Conservation (phyloP, 257 asterid species). For the Solanum bukasovii region DNA sequence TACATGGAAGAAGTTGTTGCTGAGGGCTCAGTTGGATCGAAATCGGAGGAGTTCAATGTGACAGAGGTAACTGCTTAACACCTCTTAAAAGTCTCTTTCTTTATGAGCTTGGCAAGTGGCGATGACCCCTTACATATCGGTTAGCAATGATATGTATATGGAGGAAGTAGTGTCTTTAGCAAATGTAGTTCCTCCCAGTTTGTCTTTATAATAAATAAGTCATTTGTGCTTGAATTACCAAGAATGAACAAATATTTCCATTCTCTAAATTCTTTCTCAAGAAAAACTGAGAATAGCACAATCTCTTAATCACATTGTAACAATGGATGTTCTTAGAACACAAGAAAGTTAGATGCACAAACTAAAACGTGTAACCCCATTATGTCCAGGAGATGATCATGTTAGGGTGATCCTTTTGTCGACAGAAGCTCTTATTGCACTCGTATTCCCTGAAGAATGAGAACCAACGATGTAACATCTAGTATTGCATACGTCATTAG, state of each 20-base stretch:
- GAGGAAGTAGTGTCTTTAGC: background rate
- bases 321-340: background rate
- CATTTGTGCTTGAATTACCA: background rate
- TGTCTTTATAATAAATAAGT: background rate
- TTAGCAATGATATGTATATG: background rate
- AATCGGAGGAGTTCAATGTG: slow-evolving; percentile 14
- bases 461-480: background rate
- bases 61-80: slow-evolving; percentile 41
- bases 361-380: background rate
- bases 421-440: background rate
- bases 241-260: background rate
- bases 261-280: background rate
- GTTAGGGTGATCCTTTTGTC: background rate
- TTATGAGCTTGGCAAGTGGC: background rate
- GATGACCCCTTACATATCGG: background rate
- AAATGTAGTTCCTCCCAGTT: background rate
- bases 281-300: background rate
- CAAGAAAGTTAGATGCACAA: background rate
- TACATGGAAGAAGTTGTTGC: slow-evolving; percentile 3
- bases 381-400: background rate
- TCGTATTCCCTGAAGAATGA: background rate
- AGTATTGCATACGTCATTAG: background rate
- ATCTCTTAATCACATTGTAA: background rate
- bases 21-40: slow-evolving; percentile 1
- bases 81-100: background rate